phyloP scores from a whole-genome alignment of 176 grass and related monocot genomes.

The Aegilops speltoides region DNA sequence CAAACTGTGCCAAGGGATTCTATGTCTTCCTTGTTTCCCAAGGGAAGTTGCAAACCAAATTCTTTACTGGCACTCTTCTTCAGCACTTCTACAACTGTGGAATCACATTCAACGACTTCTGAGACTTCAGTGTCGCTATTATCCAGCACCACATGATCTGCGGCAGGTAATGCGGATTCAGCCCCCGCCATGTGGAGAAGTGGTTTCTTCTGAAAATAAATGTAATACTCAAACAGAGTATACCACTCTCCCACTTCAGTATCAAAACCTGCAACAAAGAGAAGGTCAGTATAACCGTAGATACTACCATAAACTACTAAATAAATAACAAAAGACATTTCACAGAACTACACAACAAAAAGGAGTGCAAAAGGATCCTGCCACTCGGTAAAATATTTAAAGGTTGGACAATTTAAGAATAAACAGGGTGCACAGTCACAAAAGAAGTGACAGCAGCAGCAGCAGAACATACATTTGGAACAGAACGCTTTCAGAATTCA shows the following conservation, averaged over 20 bases:
- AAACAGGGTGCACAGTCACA: neutral
- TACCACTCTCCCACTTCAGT: neutral
- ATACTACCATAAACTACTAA: neutral
- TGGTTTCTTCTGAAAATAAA: neutral
- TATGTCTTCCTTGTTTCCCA: slow-evolving; percentile 13
- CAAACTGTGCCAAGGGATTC: slow-evolving; percentile 10
- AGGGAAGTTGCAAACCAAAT: slow-evolving; percentile 7
- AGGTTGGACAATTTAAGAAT: neutral
- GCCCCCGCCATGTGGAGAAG: slow-evolving; percentile 17
- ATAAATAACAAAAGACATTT: neutral
- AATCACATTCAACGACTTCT: slow-evolving; percentile 7
- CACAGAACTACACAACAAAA: neutral
- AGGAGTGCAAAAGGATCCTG: neutral
- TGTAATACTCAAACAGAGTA: neutral
- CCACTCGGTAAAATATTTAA: neutral
- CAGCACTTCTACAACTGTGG: neutral
- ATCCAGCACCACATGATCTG: neutral
- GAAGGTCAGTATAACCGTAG: neutral
- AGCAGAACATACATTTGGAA: neutral
- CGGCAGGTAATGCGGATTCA: neutral
- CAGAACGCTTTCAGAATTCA: neutral
- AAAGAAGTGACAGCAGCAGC: neutral
- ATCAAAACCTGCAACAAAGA: slow-evolving; percentile 29
- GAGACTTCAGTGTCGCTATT: slow-evolving; percentile 9
- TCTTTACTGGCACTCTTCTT: slow-evolving; percentile 12